Evolutionary conservation across 2,329 filamentous ascomycete genomes (phyloP).

Genomic region (Ascochyta koolunga): DNA sequence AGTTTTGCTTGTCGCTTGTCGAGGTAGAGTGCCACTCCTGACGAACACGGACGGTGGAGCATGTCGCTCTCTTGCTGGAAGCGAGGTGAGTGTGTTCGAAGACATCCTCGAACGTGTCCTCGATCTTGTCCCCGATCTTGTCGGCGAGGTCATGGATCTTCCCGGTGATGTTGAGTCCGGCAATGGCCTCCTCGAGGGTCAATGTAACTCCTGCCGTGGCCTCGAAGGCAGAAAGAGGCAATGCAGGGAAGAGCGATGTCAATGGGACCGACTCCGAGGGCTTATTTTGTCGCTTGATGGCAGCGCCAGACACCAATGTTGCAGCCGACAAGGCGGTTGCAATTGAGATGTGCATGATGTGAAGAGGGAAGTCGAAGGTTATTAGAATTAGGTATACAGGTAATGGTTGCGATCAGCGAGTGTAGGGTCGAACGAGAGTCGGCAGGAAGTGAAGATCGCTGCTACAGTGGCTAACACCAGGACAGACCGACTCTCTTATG

Average conservation of each 20-base stretch:
- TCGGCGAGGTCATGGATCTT: slow-evolving; percentile 7
- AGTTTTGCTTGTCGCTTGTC: slow-evolving; percentile 31
- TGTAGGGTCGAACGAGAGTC: slow-evolving; percentile 6
- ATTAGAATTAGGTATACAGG: slow-evolving; percentile 10
- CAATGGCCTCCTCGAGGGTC: slow-evolving; percentile 14
- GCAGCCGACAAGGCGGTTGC: slow-evolving; percentile 13
- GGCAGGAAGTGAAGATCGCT: slow-evolving; percentile 16
- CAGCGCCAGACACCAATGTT: slow-evolving; percentile 11
- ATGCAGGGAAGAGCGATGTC: slow-evolving; percentile 6
- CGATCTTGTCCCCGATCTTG: slow-evolving; percentile 5
- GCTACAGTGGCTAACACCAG: slow-evolving; percentile 8
- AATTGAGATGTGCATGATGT: slow-evolving; percentile 12
- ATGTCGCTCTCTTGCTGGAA: slow-evolving; percentile 14
- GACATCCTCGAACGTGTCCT: not conserved
- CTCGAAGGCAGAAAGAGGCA: slow-evolving; percentile 7
- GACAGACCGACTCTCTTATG: slow-evolving; percentile 16
- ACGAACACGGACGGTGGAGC: slow-evolving; percentile 35
- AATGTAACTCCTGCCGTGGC: slow-evolving; percentile 11
- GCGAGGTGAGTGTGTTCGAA: not conserved
- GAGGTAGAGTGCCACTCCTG: slow-evolving; percentile 40
- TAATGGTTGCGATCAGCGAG: slow-evolving; percentile 9
- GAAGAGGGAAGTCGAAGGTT: not conserved
- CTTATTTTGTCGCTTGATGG: slow-evolving; percentile 4
- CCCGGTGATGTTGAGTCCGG: slow-evolving; percentile 11
- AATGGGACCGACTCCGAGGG: slow-evolving; percentile 2